phyloP scores from a whole-genome alignment of 768 basidiomycete species.

The Sarcomyxa edulis region DNA sequence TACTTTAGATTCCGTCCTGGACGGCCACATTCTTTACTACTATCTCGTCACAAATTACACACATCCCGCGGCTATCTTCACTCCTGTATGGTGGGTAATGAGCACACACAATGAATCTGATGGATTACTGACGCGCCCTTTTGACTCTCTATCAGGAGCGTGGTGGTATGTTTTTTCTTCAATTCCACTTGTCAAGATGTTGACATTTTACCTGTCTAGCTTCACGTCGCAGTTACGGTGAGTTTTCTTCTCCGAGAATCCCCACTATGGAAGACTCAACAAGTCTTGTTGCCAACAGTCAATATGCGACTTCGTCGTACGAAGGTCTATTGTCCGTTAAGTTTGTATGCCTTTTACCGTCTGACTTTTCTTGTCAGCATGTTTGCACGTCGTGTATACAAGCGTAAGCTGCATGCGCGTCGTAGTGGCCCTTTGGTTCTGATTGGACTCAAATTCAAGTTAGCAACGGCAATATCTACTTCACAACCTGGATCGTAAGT shows the following conservation, averaged over 20 bases:
- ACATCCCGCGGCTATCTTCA: conserved; percentile 35
- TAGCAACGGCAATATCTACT: conserved; percentile 36
- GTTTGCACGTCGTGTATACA: conserved; percentile 47
- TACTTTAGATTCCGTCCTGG: conserved; percentile 49
- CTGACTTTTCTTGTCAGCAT: conserved; percentile 22
- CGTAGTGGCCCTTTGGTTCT: too few species aligned
- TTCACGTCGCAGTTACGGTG: conserved; percentile 52
- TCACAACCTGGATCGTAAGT: conserved; percentile 46
- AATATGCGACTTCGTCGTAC: conserved; percentile 44
- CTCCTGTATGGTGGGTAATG: conserved; percentile 45
- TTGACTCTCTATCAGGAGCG: conserved; percentile 31
- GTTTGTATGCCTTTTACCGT: neutral
- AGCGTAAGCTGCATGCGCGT: conserved; percentile 40
- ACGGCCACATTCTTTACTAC: conserved; percentile 50
- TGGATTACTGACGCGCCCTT: neutral
- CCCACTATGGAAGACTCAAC: neutral
- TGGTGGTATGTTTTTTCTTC: conserved; percentile 33
- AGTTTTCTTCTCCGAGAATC: conserved; percentile 14
- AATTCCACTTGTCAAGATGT: neutral
- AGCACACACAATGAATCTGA: too few species aligned
- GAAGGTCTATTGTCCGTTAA: conserved; percentile 19
- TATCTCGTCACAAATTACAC: conserved; percentile 54
- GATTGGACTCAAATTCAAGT: conserved; percentile 20
- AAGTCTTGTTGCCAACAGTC: conserved; percentile 25
- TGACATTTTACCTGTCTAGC: conserved; percentile 21